Evolutionary conservation across 306 rosid genomes (phyloP).

Genomic region (Cicer judaicum): DNA sequence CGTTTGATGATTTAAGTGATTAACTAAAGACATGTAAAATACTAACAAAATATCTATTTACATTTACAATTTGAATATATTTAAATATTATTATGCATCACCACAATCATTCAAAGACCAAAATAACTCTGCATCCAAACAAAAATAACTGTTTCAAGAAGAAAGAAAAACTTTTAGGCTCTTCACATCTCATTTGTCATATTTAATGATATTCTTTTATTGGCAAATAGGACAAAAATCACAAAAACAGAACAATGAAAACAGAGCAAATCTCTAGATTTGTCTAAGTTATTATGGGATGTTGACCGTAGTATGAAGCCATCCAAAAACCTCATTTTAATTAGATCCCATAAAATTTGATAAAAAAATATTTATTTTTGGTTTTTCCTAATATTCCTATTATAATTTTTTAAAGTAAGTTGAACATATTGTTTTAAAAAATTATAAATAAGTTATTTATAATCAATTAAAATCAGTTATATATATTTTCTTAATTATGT

Average conservation of each 20-base stretch:
- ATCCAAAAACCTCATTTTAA: background rate
- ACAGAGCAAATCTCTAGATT: background rate
- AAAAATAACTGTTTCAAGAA: too few relatives aligned
- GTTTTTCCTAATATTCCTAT: background rate
- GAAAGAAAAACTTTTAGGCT: background rate
- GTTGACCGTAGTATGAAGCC: background rate
- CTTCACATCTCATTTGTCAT: background rate
- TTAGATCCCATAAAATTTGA: conserved; percentile 19
- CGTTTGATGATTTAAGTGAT: too few relatives aligned
- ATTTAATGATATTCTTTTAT: background rate
- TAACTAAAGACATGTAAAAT: too few relatives aligned
- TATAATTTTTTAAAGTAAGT: background rate
- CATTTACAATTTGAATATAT: too few relatives aligned
- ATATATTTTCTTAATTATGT: too few relatives aligned
- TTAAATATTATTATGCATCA: too few relatives aligned
- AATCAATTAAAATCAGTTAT: too few relatives aligned
- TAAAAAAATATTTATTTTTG: background rate
- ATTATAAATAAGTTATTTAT: too few relatives aligned
- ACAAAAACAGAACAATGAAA: background rate
- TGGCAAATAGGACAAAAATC: background rate
- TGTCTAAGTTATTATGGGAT: background rate
- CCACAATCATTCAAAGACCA: too few relatives aligned
- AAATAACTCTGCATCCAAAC: too few relatives aligned
- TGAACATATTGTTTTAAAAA: too few relatives aligned
- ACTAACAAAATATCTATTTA: too few relatives aligned